phyloP scores from a whole-genome alignment of 805 yeast genomes.

The Wickerhamomyces pijperi region DNA sequence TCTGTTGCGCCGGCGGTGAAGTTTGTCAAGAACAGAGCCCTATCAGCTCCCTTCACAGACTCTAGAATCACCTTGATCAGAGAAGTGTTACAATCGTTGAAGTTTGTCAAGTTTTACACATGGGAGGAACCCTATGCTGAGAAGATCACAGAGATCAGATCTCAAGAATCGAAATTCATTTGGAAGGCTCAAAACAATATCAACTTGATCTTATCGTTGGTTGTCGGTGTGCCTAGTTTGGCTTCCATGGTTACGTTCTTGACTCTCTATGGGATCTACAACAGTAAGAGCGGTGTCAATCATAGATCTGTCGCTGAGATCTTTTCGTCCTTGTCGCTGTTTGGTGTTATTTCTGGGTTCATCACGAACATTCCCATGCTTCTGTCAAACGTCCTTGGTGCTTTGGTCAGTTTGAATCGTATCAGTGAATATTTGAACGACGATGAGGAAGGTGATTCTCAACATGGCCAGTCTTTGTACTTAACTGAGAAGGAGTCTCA shows the following conservation, averaged over 20 bases:
- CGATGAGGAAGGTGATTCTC: constrained; percentile 11
- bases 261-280: constrained; percentile 23
- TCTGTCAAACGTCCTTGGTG: constrained; percentile 50
- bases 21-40: constrained; percentile 31
- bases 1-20: constrained; percentile 34
- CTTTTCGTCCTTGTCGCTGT: constrained; percentile 56
- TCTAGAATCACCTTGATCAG: constrained; percentile 42
- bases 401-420: constrained; percentile 45
- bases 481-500: constrained; percentile 20
- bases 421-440: constrained; percentile 38
- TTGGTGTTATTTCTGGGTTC: constrained; percentile 45
- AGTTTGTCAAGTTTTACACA: constrained; percentile 64
- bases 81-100: constrained; percentile 45
- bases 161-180: constrained; percentile 41
- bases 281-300: constrained; percentile 9
- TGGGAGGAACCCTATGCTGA: constrained; percentile 68
- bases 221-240: constrained; percentile 34
- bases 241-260: constrained; percentile 42
- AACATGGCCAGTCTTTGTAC: too few species aligned
- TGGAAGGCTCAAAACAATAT: constrained; percentile 41
- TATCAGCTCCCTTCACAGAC: constrained; percentile 48
- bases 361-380: constrained; percentile 55
- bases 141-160: constrained; percentile 37
- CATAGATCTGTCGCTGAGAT: constrained; percentile 39
- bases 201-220: constrained; percentile 44